Conservation (phyloP, 345 rosid genomes). For the Euphorbia pulcherrima region DNA sequence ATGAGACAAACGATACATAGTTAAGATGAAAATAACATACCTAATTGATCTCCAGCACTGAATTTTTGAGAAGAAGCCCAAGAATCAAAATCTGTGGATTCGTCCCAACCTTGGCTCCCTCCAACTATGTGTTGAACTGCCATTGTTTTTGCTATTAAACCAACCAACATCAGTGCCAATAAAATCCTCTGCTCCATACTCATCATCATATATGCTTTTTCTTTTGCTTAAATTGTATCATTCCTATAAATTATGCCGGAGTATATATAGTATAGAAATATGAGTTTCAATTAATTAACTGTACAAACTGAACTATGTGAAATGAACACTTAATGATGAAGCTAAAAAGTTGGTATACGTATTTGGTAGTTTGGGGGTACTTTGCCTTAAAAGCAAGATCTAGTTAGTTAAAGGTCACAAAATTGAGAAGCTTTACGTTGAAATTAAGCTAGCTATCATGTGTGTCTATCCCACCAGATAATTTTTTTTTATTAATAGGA, state of each 20-base stretch:
- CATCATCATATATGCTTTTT: too few relatives aligned
- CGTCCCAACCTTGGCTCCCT: conserved; percentile 89
- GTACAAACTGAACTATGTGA: too few relatives aligned
- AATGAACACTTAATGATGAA: neutral
- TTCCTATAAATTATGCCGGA: neutral
- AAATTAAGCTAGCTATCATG: conserved; percentile 44
- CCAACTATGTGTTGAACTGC: conserved; percentile 71
- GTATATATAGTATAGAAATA: too few relatives aligned
- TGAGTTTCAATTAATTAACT: too few relatives aligned
- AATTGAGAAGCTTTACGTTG: conserved; percentile 51
- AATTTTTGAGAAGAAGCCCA: conserved; percentile 67
- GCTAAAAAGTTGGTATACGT: neutral
- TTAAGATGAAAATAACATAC: too few relatives aligned
- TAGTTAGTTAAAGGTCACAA: conserved; percentile 26
- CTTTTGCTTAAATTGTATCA: neutral
- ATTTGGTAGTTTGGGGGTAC: too few relatives aligned
- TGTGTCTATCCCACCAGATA: too few relatives aligned
- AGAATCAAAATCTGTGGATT: conserved; percentile 61
- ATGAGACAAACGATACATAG: neutral
- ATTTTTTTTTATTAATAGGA: too few relatives aligned
- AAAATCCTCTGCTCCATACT: conserved; percentile 26
- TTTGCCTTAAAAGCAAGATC: conserved; percentile 43
- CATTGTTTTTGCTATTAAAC: conserved; percentile 30
- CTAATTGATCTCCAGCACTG: conserved; percentile 77
- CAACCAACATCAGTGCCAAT: conserved; percentile 33